Percentiles rank a stretch among this genome's conserved stretches.
Conservation (phyloP, 1,284 basidiomycete genomes). For the Cystobasidium pallidum region DNA sequence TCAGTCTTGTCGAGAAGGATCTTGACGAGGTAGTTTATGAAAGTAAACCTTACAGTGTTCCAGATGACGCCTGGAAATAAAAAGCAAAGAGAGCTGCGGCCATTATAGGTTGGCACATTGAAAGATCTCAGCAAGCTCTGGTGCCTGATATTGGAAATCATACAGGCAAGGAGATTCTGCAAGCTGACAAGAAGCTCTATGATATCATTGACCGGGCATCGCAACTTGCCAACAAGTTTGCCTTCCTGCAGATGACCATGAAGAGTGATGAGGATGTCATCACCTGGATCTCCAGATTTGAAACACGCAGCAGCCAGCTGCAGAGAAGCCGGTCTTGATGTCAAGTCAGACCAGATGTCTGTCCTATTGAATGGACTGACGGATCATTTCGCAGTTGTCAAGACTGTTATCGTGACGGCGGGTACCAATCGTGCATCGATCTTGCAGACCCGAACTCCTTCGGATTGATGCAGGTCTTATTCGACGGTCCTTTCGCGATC, state of each 20-base stretch:
- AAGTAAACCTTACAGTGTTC: background rate
- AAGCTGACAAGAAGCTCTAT: slow-evolving; percentile 7
- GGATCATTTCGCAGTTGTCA: background rate
- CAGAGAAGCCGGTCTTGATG: background rate
- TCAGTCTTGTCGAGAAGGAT: background rate
- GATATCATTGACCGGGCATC: background rate
- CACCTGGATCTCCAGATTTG: background rate
- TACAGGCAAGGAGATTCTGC: background rate
- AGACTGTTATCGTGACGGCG: background rate
- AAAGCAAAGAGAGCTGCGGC: background rate
- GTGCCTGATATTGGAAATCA: background rate
- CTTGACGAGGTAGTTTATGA: background rate
- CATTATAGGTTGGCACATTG: background rate
- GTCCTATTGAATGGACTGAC: background rate
- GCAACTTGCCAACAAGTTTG: background rate
- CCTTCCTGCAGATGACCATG: background rate
- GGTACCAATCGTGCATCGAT: background rate
- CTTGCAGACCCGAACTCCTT: background rate
- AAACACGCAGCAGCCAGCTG: slow-evolving; percentile 1
- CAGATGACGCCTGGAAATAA: background rate
- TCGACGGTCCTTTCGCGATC: background rate
- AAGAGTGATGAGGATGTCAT: background rate
- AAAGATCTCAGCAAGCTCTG: background rate
- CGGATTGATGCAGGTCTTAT: background rate
- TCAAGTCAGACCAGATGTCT: background rate